Conservation (phyloP, 192 early-diverging fungal species). For the Physocladia obscura region DNA sequence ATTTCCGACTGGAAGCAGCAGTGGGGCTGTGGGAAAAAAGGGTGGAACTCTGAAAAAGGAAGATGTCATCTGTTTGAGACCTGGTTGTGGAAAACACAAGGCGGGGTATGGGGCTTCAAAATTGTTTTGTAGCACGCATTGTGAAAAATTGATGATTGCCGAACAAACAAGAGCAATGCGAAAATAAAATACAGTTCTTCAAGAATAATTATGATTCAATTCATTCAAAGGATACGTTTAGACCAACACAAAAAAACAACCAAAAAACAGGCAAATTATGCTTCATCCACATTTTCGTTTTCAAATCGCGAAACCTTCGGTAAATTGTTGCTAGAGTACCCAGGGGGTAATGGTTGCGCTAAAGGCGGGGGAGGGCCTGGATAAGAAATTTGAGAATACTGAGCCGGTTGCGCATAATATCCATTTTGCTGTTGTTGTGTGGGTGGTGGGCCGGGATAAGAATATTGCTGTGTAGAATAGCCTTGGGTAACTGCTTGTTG, state of each 20-base stretch:
- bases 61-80: not conserved
- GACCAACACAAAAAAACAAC: too few species aligned
- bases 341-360: too few species aligned
- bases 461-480: not conserved
- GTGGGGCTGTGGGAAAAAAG: not conserved
- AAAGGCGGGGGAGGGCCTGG: not conserved
- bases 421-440: not conserved
- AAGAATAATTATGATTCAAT: too few species aligned
- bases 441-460: not conserved
- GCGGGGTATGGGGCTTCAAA: constrained; percentile 5
- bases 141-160: constrained; percentile 7
- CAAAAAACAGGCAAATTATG: too few species aligned
- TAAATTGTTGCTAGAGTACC: too few species aligned
- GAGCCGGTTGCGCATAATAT: not conserved
- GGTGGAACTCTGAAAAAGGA: not conserved
- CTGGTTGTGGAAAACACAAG: constrained; percentile 10
- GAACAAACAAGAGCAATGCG: constrained; percentile 2
- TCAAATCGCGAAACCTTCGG: too few species aligned
- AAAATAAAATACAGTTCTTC: too few species aligned
- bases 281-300: too few species aligned
- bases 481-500: constrained; percentile 16
- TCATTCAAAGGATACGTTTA: too few species aligned
- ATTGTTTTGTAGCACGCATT: constrained; percentile 15
- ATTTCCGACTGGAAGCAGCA: too few species aligned
- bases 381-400: not conserved